Base-by-base conservation (phyloP, 2,329 filamentous ascomycete species). In the Colletotrichum sp. region DNA sequence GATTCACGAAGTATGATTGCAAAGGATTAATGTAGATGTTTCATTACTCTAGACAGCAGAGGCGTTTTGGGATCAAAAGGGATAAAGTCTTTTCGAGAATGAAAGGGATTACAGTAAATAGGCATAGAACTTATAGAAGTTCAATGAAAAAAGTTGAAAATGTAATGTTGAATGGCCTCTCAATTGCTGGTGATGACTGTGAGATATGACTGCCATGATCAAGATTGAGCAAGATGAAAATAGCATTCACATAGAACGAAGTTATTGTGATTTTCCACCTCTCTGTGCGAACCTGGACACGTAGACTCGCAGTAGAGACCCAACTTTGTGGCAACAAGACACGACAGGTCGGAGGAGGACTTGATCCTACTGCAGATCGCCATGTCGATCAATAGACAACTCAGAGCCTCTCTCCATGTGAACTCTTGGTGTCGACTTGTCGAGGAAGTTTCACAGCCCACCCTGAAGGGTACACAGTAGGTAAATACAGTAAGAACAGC, bases 41-140 rank as follows among this genome's bases (percentile, higher is more conserved):
- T 52, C 43, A 21, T 52, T 21, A 21, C 43, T 32, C 24, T 55
- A 66, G 15, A 52, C 12, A 69, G 66, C 65, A 70, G 6, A 3
- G 73, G 73, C 64, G 73, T 76, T 74, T 24, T 13, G 64, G 71
- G 62, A 66, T 55, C 2, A 64, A 65, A 58, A 34, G 26, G 43
- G 32, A 66, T 36, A 36, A n/a, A 66, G 26, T 32, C 8, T n/a
- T n/a, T 64, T 26, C 30, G 5, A 48, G 28, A 18, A 62, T 2
- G 30, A n/a, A 21, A n/a, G 58, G 13, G 16, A 13, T 61, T 12
- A 18, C 18, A 36, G 48, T 58, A 61, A 36, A 48, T 30, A 61
- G 48, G 26, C 58, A 32, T 66, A 52, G 56, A 69, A 60, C 38
- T 65, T 12, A 15, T 18, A 66, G 18, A 28, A 16, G 71, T 70